A percentile compares a stretch with the other conserved stretches of the same genome.
These are phyloP conservation scores for Ophiostoma himal-ulmi DNA, from an alignment of 2,329 filamentous ascomycete species.

Conservation along the genomic window DNA sequence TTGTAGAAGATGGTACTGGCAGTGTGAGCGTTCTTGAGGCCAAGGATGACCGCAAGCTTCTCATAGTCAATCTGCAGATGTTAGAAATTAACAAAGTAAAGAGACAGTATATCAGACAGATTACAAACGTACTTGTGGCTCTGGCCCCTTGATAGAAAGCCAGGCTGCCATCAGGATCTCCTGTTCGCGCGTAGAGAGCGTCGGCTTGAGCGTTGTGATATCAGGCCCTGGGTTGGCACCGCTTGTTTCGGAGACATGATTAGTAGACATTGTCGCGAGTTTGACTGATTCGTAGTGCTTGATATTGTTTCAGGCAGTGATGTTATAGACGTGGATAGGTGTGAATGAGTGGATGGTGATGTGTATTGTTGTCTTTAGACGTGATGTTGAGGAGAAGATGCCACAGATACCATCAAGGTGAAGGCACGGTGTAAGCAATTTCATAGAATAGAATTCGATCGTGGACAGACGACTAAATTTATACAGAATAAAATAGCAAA, in stretches of 20 bases:
- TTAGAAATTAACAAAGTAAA: neutral
- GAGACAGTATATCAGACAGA: neutral
- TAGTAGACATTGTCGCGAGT: neutral
- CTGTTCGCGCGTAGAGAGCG: conserved; percentile 20
- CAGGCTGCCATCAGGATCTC: conserved; percentile 24
- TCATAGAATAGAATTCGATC: neutral
- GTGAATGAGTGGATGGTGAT: neutral
- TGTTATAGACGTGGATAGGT: neutral
- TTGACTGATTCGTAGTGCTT: neutral
- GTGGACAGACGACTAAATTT: too few species aligned
- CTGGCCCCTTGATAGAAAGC: conserved; percentile 23
- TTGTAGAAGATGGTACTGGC: conserved; percentile 22
- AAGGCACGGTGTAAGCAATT: neutral
- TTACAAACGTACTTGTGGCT: conserved; percentile 20
- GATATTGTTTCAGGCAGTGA: neutral
- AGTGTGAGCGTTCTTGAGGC: conserved; percentile 22
- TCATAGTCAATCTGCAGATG: conserved; percentile 21
- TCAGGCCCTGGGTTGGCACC: neutral
- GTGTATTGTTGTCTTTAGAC: neutral
- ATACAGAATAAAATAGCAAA: too few species aligned
- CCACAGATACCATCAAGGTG: neutral
- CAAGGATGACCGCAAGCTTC: conserved; percentile 19
- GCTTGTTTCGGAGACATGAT: neutral
- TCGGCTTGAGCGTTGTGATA: conserved; percentile 1
- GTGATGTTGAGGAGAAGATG: neutral